A percentile compares a stretch with the other conserved stretches of the same genome.
Conservation (phyloP, 2,329 filamentous ascomycete genomes). For the Pseudocercospora fijiensis region DNA sequence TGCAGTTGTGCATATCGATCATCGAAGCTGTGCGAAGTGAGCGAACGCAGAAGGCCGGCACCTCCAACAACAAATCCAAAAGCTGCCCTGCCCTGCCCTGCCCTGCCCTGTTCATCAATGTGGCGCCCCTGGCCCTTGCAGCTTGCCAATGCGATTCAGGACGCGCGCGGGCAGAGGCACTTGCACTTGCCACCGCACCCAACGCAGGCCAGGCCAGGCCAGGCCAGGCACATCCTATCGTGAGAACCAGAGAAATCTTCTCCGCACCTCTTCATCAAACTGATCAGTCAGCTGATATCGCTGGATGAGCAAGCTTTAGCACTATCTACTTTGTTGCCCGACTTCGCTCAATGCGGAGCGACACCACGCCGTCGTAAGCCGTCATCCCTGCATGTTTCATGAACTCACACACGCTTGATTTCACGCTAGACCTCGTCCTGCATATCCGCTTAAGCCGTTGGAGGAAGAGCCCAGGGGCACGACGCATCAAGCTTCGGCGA, state of each 20-base stretch:
- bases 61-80: too few relatives aligned
- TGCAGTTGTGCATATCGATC: too few relatives aligned
- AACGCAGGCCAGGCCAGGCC: too few relatives aligned
- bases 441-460: constrained; percentile 4
- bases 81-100: too few relatives aligned
- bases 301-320: neutral
- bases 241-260: too few relatives aligned
- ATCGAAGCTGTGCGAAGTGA: neutral
- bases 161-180: neutral
- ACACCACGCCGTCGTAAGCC: neutral
- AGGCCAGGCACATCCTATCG: too few relatives aligned
- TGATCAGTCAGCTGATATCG: constrained; percentile 1
- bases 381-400: constrained; percentile 8
- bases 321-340: too few relatives aligned
- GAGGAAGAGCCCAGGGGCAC: constrained; percentile 8
- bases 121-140: constrained; percentile 7
- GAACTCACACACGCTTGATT: neutral
- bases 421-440: neutral
- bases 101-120: neutral
- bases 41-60: neutral
- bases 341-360: constrained; percentile 6
- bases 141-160: neutral
- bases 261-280: constrained; percentile 2
- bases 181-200: neutral
- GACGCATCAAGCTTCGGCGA: constrained; percentile 6